These are phyloP conservation scores for Thielaviopsis musarum DNA, from an alignment of 2,329 filamentous ascomycete species.

Conservation along the genomic window DNA sequence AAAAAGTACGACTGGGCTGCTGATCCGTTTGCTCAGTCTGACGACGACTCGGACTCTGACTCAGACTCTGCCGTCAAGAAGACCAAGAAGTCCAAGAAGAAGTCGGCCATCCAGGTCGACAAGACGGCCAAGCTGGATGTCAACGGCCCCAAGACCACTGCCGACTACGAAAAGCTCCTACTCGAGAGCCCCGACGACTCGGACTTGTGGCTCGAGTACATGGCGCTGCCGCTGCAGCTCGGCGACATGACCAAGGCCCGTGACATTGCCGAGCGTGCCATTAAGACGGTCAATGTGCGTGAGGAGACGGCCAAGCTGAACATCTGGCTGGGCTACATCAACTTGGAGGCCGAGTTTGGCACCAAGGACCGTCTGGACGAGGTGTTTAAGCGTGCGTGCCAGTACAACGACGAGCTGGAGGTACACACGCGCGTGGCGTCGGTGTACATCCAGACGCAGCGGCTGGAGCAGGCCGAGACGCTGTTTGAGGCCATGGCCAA, in stretches of 20 bases:
- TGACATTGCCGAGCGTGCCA: constrained; percentile 75
- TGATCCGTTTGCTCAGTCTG: constrained; percentile 45
- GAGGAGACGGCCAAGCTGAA: constrained; percentile 89
- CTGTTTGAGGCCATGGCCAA: constrained; percentile 77
- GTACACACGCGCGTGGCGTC: constrained; percentile 79
- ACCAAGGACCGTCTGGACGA: constrained; percentile 67
- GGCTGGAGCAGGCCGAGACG: constrained; percentile 71
- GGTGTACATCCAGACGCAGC: constrained; percentile 87
- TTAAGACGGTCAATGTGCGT: constrained; percentile 78
- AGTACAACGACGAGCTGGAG: constrained; percentile 83
- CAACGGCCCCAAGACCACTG: constrained; percentile 72
- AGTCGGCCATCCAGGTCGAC: constrained; percentile 62
- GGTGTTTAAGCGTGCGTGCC: constrained; percentile 79
- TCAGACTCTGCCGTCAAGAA: constrained; percentile 47
- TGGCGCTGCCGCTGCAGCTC: constrained; percentile 94
- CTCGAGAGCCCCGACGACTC: constrained; percentile 90
- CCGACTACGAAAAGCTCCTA: constrained; percentile 85
- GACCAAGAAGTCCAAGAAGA: constrained; percentile 35
- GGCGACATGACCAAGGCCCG: constrained; percentile 79
- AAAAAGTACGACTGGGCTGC: constrained; percentile 86
- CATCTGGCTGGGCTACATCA: constrained; percentile 86
- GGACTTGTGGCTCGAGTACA: constrained; percentile 86
- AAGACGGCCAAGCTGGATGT: constrained; percentile 81
- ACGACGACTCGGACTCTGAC: constrained; percentile 29
- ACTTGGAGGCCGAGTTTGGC: constrained; percentile 83